These are phyloP conservation scores for Basidiobolus meristosporus DNA, from an alignment of 371 early-diverging fungal species.

Conservation along the genomic window DNA sequence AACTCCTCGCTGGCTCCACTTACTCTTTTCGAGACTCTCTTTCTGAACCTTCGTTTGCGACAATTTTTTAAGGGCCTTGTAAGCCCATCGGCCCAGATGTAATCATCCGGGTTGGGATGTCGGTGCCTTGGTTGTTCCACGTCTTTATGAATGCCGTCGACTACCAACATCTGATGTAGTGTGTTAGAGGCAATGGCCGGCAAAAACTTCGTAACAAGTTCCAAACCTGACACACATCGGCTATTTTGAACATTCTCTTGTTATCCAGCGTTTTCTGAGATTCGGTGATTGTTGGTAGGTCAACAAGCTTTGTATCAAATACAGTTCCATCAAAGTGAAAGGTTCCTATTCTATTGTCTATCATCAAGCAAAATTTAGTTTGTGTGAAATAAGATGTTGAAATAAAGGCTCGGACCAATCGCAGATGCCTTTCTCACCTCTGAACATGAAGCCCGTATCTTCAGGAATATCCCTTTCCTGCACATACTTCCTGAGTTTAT, in stretches of 20 bases:
- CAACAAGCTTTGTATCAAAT: conserved; percentile 56
- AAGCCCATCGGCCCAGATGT: conserved; percentile 66
- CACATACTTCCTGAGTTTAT: conserved; percentile 42
- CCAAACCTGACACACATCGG: conserved; percentile 79
- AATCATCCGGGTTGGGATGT: conserved; percentile 23
- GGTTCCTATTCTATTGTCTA: conserved; percentile 50
- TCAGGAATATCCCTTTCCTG: conserved; percentile 44
- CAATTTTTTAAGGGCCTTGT: conserved; percentile 82
- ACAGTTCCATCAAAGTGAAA: conserved; percentile 34
- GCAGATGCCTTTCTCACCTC: conserved; percentile 13
- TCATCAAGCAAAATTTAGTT: background rate
- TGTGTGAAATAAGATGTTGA: background rate
- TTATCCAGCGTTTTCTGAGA: conserved; percentile 88
- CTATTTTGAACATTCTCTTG: conserved; percentile 93
- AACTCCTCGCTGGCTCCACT: conserved; percentile 9
- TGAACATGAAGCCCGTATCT: conserved; percentile 31
- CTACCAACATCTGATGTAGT: conserved; percentile 26
- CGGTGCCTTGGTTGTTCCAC: conserved; percentile 4
- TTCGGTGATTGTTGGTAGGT: conserved; percentile 92
- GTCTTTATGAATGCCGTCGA: conserved; percentile 17
- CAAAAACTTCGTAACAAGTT: conserved; percentile 3
- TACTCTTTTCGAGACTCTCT: conserved; percentile 65
- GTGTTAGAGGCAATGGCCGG: background rate
- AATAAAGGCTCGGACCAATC: background rate
- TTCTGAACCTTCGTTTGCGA: conserved; percentile 72